A percentile compares a stretch with the other conserved stretches of the same genome.
Evolutionary conservation across 345 rosid genomes (phyloP).

Genomic region (Schrenkiella parvula): DNA sequence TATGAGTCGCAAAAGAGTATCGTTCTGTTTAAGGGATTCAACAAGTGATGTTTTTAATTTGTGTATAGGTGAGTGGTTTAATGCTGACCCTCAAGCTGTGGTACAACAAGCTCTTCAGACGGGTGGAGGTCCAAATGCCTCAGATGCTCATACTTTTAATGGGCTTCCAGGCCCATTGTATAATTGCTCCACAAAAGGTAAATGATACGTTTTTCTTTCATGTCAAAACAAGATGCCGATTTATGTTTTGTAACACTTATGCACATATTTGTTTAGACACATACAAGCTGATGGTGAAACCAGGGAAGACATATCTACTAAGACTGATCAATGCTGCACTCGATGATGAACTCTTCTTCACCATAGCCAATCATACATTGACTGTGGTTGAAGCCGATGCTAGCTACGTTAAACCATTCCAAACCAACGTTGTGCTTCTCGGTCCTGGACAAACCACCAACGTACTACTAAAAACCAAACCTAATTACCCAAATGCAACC

Average conservation of each 20-base stretch:
- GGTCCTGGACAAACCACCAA: conserved; percentile 77
- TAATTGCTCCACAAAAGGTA: conserved; percentile 64
- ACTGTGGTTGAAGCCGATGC: conserved; percentile 83
- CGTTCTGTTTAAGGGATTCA: not conserved
- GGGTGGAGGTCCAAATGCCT: conserved; percentile 65
- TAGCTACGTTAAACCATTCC: conserved; percentile 63
- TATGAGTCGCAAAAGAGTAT: not conserved
- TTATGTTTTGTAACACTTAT: not conserved
- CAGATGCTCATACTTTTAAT: conserved; percentile 71
- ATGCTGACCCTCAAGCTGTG: conserved; percentile 59
- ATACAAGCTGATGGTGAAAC: conserved; percentile 55
- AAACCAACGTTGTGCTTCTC: conserved; percentile 40
- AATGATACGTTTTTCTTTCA: too few species aligned
- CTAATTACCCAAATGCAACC: conserved; percentile 41
- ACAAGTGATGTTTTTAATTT: not conserved
- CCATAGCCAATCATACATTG: conserved; percentile 65
- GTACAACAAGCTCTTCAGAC: conserved; percentile 62
- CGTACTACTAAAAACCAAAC: conserved; percentile 58
- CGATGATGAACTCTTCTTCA: conserved; percentile 69
- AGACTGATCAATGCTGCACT: conserved; percentile 77
- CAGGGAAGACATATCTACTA: conserved; percentile 66
- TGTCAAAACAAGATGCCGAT: not conserved
- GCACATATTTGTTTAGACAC: conserved; percentile 38
- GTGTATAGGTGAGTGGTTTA: conserved; percentile 65
- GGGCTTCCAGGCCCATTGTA: conserved; percentile 83